Base-by-base conservation (phyloP, 331 rosid species). In the Rosa hybrid region DNA sequence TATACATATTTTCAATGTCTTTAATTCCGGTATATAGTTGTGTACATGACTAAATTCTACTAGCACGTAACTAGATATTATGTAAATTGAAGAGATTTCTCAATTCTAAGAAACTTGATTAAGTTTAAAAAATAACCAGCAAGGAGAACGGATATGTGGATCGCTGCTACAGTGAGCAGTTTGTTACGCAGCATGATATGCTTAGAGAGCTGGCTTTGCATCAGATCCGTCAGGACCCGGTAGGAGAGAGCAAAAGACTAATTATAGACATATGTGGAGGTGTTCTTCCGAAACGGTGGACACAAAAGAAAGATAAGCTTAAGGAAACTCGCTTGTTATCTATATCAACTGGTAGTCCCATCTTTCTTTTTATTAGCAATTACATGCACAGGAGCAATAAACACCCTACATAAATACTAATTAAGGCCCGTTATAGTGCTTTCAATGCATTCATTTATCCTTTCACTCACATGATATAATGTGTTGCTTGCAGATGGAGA, bases 101-200 rank as follows among this genome's bases (percentile, higher is more conserved):
- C 30, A 27, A 27, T 27, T 59, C 14, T 0, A 3, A 57, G 34
- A 8, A 59, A 21, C 1, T 59, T 59, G 67, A 60, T 23, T 4
- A 23, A 3, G 17, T 23, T 23, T 23, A 23, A 34, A 23, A 21
- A 4, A 10, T 60, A 12, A 60, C 13, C 67, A 60, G 67, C 16
- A 60, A 62, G 39, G 39, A 25, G 68, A 62, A 27, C 1, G 38
- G 25, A 8, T 3, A 62, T 6, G 68, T 62, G 68, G 39, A 62
- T 25, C 0, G 18, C 39, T 62, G 68, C 38, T 62, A 25, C 39
- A 62, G 68, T 12, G 68, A 62, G 25, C 17, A 62, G 17, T 62
- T 23, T 62, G 68, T 62, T 62, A 62, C 39, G 39, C 68, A 62
- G 39, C 68, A 62, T 62, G 68, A 62, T 62, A 12, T 62, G 18